phyloP scores from a whole-genome alignment of 2,329 filamentous ascomycete species.

The Didymella keratinophila region DNA sequence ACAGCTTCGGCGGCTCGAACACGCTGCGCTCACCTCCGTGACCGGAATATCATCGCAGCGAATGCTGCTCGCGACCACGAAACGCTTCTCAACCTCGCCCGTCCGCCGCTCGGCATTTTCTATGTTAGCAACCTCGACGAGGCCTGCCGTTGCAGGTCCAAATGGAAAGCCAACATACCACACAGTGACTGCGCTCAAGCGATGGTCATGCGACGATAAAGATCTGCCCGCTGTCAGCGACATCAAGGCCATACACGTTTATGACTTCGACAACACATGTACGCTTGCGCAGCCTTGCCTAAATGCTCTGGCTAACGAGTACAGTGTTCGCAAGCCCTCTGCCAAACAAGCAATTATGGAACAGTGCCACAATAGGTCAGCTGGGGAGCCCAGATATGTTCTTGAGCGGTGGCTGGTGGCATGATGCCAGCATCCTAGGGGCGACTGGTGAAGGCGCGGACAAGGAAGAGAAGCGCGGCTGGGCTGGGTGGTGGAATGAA shows the following conservation, averaged over 20 bases:
- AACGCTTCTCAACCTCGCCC: slow-evolving; percentile 26
- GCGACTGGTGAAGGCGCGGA: slow-evolving; percentile 85
- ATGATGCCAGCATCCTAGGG: slow-evolving; percentile 84
- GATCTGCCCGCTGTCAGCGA: slow-evolving; percentile 74
- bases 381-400: slow-evolving; percentile 80
- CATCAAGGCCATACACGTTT: slow-evolving; percentile 85
- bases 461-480: slow-evolving; percentile 81
- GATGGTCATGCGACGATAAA: slow-evolving; percentile 83
- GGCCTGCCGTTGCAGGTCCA: slow-evolving; percentile 39
- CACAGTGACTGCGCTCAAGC: slow-evolving; percentile 77
- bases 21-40: background rate
- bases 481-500: slow-evolving; percentile 98
- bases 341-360: slow-evolving; percentile 90
- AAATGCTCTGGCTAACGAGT: slow-evolving; percentile 16
- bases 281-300: slow-evolving; percentile 46
- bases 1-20: background rate
- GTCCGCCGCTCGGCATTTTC: slow-evolving; percentile 34
- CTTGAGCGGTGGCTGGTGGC: slow-evolving; percentile 93
- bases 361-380: slow-evolving; percentile 75
- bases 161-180: slow-evolving; percentile 43
- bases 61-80: slow-evolving; percentile 39
- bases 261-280: slow-evolving; percentile 98
- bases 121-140: slow-evolving; percentile 45
- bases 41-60: background rate
- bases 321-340: slow-evolving; percentile 89